Conservation (phyloP, 2,329 filamentous ascomycete genomes). For the Exophiala bonariae region DNA sequence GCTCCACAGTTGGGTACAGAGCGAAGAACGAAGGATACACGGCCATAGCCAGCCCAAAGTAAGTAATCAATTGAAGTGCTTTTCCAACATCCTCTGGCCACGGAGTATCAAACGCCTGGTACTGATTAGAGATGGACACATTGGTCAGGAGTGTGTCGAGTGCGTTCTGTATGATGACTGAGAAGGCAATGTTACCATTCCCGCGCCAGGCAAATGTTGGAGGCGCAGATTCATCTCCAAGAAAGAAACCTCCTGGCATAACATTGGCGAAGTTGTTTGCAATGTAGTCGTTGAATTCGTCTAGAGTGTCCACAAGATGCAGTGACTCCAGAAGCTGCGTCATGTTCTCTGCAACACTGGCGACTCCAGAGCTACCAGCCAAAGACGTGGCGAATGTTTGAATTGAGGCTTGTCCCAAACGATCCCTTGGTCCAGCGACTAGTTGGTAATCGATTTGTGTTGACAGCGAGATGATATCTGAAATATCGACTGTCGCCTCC, state of each 20-base stretch:
- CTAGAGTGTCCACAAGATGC: conserved; percentile 61
- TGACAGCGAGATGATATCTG: conserved; percentile 31
- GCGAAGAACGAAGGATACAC: conserved; percentile 85
- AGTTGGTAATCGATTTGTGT: conserved; percentile 34
- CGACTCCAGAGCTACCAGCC: conserved; percentile 30
- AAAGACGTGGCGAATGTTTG: conserved; percentile 28
- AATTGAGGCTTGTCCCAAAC: conserved; percentile 26
- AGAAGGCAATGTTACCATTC: conserved; percentile 59
- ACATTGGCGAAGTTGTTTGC: conserved; percentile 63
- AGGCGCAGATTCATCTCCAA: conserved; percentile 60
- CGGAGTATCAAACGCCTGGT: conserved; percentile 72
- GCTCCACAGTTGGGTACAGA: conserved; percentile 83
- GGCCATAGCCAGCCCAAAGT: conserved; percentile 76
- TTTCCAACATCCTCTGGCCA: conserved; percentile 69
- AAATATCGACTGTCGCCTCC: conserved; percentile 38
- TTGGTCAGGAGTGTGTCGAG: conserved; percentile 67
- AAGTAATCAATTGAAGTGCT: conserved; percentile 75
- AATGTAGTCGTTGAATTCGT: conserved; percentile 69
- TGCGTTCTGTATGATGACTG: conserved; percentile 58
- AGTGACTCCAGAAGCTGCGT: conserved; percentile 39
- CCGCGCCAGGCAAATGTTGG: conserved; percentile 72
- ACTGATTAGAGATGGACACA: conserved; percentile 69
- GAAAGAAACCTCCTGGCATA: conserved; percentile 77
- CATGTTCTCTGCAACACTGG: conserved; percentile 30
- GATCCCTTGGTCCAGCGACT: conserved; percentile 38